Conservation (phyloP, 495 filamentous ascomycete species). For the Aspergillus nidulans region DNA sequence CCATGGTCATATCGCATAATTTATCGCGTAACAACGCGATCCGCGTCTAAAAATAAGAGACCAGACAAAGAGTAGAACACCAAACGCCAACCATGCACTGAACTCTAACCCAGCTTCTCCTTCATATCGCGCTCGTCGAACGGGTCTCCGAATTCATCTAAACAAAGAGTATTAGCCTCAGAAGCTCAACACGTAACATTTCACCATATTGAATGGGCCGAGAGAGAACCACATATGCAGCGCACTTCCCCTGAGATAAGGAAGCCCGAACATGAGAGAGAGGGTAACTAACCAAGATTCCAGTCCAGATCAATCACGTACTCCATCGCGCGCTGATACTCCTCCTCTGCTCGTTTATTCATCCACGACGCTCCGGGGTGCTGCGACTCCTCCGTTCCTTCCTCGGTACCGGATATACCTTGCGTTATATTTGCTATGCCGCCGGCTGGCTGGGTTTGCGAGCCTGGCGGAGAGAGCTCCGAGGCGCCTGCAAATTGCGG, state of each 20-base stretch:
- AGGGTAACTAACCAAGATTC: slow-evolving; percentile 31
- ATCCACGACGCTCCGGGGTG: slow-evolving; percentile 51
- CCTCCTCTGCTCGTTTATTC: slow-evolving; percentile 57
- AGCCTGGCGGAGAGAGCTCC: slow-evolving; percentile 53
- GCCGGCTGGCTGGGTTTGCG: slow-evolving; percentile 35
- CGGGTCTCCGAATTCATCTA: slow-evolving; percentile 52
- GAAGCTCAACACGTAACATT: not conserved
- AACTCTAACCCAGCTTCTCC: slow-evolving; percentile 47
- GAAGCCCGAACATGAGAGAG: not conserved
- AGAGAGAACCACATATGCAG: not conserved
- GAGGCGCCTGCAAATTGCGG: slow-evolving; percentile 22
- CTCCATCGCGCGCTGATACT: slow-evolving; percentile 50
- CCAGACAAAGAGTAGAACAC: slow-evolving; percentile 5
- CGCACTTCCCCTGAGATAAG: not conserved
- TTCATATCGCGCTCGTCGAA: slow-evolving; percentile 61
- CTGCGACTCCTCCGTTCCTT: slow-evolving; percentile 3
- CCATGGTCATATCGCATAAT: slow-evolving; percentile 29
- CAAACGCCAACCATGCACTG: slow-evolving; percentile 1
- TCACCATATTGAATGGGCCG: not conserved
- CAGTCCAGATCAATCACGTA: slow-evolving; percentile 47
- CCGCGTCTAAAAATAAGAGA: not conserved
- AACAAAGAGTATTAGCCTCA: not conserved
- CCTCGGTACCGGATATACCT: not conserved
- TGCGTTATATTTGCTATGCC: slow-evolving; percentile 2
- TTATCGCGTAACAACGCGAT: slow-evolving; percentile 15